Evolutionary conservation across 2,329 filamentous ascomycete species (phyloP), one percentile per base, ranked within the genome.

Genomic region (Cyphellophora attinorum): DNA sequence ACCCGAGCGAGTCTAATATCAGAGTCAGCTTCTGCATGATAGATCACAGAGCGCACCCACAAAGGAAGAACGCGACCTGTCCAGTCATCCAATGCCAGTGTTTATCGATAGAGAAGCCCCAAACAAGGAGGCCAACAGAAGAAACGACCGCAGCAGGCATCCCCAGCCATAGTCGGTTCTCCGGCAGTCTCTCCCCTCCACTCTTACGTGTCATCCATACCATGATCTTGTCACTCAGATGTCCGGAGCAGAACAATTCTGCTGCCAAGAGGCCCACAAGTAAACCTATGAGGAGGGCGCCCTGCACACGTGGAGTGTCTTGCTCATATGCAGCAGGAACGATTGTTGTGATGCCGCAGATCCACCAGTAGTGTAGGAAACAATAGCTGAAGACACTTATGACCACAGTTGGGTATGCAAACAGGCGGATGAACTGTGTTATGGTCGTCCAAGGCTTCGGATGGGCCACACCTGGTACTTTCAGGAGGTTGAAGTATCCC

Each of bases 311-410:
- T 15, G 30, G 27, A 13, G 17, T 39, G 17, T 35, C 35, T 13
- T 39, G 29, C 8, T 11, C n/a, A 14, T 39, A 39, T 11, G 37
- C 37, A 5, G 33, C 33, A 8, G 37, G 37, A 5, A 39, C 33
- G 21, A 39, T 39, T 10, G 37, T 11, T 6, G 33, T 28, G 3
- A 39, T 5, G 13, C 19, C 21, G 10, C 28, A 19, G 17, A 39
- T 39, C 35, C 37, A 39, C 37, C 37, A 39, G 27, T 39, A 39
- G 29, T 35, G 28, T 12, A 39, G 17, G 29, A 39, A 39, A 13
- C 27, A 28, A 27, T 39, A 39, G 15, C 15, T 30, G 27, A 19
- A 34, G 6, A 39, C 32, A 23, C 32, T 35, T 6, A 23, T 18
- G 13, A 32, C 33, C 28, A 39, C 6, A 19, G 28, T 39, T 5